These are phyloP conservation scores for Hippophae tibetana DNA, from an alignment of 306 rosid genomes.

Conservation along the genomic window DNA sequence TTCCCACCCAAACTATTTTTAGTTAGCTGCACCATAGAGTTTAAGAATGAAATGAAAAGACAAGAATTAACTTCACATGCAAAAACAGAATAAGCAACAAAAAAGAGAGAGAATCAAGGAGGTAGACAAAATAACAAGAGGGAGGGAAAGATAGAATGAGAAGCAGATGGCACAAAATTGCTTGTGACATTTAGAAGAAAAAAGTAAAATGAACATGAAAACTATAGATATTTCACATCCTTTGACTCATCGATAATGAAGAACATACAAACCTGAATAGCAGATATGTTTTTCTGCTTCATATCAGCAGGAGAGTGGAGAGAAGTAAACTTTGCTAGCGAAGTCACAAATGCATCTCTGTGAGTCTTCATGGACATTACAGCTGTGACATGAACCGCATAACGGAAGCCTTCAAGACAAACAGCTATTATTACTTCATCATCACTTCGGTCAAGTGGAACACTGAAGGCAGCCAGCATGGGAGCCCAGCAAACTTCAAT, in stretches of 20 bases:
- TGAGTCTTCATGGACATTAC: slow-evolving; percentile 98
- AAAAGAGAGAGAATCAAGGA: too few relatives aligned
- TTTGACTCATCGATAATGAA: slow-evolving; percentile 4
- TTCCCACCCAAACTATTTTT: too few relatives aligned
- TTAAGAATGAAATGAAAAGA: too few relatives aligned
- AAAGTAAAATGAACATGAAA: neutral
- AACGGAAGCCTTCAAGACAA: slow-evolving; percentile 92
- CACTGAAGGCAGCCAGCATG: slow-evolving; percentile 98
- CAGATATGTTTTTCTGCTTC: slow-evolving; percentile 85
- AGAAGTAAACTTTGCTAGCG: slow-evolving; percentile 92
- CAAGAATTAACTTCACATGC: too few relatives aligned
- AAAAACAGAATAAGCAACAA: too few relatives aligned
- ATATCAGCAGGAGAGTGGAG: slow-evolving; percentile 96
- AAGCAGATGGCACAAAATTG: too few relatives aligned
- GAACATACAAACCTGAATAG: slow-evolving; percentile 71
- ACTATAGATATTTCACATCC: neutral
- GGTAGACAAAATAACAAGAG: too few relatives aligned
- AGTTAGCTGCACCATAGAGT: too few relatives aligned
- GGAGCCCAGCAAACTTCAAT: slow-evolving; percentile 99
- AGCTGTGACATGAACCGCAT: slow-evolving; percentile 89
- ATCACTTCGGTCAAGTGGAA: slow-evolving; percentile 95
- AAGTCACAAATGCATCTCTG: slow-evolving; percentile 97
- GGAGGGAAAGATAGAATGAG: too few relatives aligned
- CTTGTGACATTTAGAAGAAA: too few relatives aligned
- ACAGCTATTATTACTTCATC: slow-evolving; percentile 80